These are phyloP conservation scores for Tephrocybe rancida DNA, from an alignment of 768 basidiomycete species.

Conservation along the genomic window DNA sequence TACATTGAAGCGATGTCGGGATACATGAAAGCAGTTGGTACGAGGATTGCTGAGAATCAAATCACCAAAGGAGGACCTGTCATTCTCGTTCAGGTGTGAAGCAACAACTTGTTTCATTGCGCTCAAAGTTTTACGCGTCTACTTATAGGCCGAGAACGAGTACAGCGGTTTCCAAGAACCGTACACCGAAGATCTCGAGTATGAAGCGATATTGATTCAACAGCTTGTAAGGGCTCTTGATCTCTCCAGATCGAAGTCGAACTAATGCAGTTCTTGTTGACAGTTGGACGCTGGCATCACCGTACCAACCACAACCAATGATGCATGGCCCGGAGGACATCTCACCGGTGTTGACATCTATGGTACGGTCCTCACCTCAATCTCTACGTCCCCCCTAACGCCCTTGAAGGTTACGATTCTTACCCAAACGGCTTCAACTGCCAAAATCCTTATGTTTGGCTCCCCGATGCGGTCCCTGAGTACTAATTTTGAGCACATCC, in stretches of 20 bases:
- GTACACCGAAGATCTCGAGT: conserved; percentile 41
- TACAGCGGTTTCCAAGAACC: conserved; percentile 45
- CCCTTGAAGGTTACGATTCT: conserved; percentile 39
- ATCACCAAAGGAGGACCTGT: conserved; percentile 63
- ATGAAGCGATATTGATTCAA: conserved; percentile 35
- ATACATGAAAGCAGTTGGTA: conserved; percentile 50
- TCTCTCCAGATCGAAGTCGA: not conserved
- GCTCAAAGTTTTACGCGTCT: not conserved
- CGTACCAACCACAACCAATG: conserved; percentile 50
- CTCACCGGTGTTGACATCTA: conserved; percentile 50
- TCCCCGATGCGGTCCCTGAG: conserved; percentile 43
- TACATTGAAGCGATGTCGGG: conserved; percentile 50
- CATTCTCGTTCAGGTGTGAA: conserved; percentile 39
- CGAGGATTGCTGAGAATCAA: conserved; percentile 51
- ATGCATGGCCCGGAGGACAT: conserved; percentile 48
- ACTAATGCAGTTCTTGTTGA: not conserved
- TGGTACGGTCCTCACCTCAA: conserved; percentile 27
- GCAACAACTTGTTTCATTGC: too few relatives aligned
- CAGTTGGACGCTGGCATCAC: conserved; percentile 45
- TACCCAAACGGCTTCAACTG: conserved; percentile 62
- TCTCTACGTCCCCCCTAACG: not conserved
- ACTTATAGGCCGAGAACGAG: conserved; percentile 52
- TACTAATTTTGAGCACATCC: conserved; percentile 11
- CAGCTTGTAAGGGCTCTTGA: conserved; percentile 27
- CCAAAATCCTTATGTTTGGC: conserved; percentile 47